These are phyloP conservation scores for Saccharum officinarum DNA, from an alignment of 176 grass and related monocot species.

Conservation along the genomic window DNA sequence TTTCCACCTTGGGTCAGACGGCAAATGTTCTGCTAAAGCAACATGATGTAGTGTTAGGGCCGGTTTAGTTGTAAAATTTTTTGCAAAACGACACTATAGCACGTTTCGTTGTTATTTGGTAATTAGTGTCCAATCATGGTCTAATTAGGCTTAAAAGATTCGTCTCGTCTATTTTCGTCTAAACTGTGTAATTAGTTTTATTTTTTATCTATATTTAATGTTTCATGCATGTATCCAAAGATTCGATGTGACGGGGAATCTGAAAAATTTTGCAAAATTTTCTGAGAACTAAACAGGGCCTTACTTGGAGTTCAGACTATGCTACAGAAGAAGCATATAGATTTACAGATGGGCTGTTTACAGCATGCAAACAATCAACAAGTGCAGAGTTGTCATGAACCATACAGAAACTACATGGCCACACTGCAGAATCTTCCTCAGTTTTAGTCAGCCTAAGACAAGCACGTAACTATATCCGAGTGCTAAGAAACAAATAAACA, in stretches of 20 bases:
- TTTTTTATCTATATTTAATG: no score
- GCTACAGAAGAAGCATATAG: background rate
- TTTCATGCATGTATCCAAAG: no score
- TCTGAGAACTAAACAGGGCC: no score
- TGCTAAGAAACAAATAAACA: slow-evolving; percentile 4
- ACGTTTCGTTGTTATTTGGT: no score
- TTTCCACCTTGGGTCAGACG: background rate
- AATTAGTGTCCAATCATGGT: no score
- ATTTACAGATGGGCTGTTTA: background rate
- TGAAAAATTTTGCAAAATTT: no score
- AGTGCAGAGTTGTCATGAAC: background rate
- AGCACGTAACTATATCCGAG: background rate
- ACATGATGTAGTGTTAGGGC: background rate
- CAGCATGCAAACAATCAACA: background rate
- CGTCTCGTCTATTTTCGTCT: no score
- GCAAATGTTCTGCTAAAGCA: slow-evolving; percentile 6
- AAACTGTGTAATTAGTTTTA: no score
- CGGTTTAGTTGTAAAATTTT: no score
- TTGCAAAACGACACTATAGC: no score
- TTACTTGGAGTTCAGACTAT: background rate
- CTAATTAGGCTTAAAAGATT: no score
- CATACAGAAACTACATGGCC: background rate
- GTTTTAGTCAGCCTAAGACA: background rate
- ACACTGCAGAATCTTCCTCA: background rate
- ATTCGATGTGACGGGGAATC: no score